These are phyloP conservation scores for Ustilago loliicola DNA, from an alignment of 1,284 basidiomycete genomes.

Conservation along the genomic window DNA sequence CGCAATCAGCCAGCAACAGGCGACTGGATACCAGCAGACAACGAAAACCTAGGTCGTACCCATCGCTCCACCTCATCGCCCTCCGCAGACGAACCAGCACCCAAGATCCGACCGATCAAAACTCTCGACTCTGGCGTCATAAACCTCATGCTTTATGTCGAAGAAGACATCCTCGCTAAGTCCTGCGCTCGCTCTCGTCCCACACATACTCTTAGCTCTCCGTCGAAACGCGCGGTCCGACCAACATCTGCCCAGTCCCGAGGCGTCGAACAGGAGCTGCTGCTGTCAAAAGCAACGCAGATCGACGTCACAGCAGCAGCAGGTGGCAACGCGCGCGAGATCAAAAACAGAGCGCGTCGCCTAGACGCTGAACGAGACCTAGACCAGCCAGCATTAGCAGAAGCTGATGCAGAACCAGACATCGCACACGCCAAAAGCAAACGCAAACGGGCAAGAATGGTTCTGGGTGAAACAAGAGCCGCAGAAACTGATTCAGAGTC, in stretches of 20 bases:
- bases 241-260: constrained; percentile 33
- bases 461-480: constrained; percentile 44
- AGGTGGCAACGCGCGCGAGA: constrained; percentile 22
- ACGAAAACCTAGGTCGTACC: constrained; percentile 27
- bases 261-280: constrained; percentile 25
- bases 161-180: constrained; percentile 50
- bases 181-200: constrained; percentile 13
- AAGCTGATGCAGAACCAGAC: constrained; percentile 32
- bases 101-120: constrained; percentile 51
- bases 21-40: constrained; percentile 49
- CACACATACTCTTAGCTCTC: background rate
- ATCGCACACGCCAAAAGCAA: constrained; percentile 35
- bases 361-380: constrained; percentile 48
- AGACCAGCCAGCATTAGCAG: constrained; percentile 41
- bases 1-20: constrained; percentile 36
- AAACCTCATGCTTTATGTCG: constrained; percentile 55
- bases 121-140: constrained; percentile 51
- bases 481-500: constrained; percentile 37
- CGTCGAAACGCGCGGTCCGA: constrained; percentile 4
- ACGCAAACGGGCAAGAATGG: constrained; percentile 50
- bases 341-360: constrained; percentile 39
- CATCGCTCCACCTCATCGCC: background rate
- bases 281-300: constrained; percentile 41
- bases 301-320: constrained; percentile 22
- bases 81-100: constrained; percentile 2